phyloP scores from a whole-genome alignment of 345 rosid genomes.

The Populus euphratica region DNA sequence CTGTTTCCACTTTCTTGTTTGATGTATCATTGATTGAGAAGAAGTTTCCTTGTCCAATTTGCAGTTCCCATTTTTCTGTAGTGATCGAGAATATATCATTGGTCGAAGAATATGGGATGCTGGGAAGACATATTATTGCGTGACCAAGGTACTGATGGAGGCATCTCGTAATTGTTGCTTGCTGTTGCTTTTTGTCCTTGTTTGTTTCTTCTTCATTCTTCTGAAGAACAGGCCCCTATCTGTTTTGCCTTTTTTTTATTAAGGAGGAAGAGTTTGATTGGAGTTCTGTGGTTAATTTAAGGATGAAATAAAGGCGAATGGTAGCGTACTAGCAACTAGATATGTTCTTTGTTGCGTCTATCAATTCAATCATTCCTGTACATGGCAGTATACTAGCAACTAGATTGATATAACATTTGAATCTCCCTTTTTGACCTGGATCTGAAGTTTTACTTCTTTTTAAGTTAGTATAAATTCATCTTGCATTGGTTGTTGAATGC shows the following conservation, averaged over 20 bases:
- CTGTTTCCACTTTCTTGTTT: not conserved
- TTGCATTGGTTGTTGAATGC: not conserved
- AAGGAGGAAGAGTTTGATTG: not conserved
- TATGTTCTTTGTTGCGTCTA: not conserved
- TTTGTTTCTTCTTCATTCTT: not conserved
- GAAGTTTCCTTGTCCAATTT: slow-evolving; percentile 14
- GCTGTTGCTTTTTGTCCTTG: not conserved
- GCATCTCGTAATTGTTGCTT: not conserved
- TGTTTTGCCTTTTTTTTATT: not conserved
- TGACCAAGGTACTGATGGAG: slow-evolving; percentile 71
- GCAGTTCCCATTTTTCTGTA: slow-evolving; percentile 96
- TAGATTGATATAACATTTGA: not conserved
- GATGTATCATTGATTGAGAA: slow-evolving; percentile 1
- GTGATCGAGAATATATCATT: slow-evolving; percentile 90
- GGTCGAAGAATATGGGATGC: slow-evolving; percentile 92
- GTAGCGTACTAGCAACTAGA: not conserved
- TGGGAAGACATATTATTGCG: slow-evolving; percentile 66
- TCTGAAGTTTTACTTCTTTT: not conserved
- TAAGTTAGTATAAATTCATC: not conserved
- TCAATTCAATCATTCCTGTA: not conserved
- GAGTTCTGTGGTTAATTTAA: not conserved
- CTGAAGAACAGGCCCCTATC: not conserved
- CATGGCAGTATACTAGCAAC: not conserved
- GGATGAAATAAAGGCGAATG: not conserved
- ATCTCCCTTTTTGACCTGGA: not conserved